Conservation (phyloP, 495 filamentous ascomycete species). For the Podospora appendiculata region DNA sequence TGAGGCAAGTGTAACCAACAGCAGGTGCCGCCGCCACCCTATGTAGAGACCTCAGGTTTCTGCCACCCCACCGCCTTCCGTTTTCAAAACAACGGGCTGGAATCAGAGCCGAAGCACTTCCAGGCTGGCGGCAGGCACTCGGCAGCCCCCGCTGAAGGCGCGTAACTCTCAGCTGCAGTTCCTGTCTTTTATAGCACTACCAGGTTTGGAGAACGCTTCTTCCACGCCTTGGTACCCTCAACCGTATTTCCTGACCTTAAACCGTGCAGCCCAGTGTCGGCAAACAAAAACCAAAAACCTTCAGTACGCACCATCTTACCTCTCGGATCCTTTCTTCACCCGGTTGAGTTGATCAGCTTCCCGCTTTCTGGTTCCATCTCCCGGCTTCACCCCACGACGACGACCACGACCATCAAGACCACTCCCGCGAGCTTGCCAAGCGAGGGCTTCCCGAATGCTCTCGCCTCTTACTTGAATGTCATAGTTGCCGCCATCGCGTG, state of each 20-base stretch:
- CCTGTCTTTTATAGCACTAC: background rate
- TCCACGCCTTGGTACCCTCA: background rate
- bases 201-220: background rate
- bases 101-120: background rate
- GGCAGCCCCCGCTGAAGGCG: background rate
- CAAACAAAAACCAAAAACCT: too few species aligned
- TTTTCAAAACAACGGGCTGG: constrained; percentile 2
- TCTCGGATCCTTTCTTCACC: background rate
- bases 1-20: too few species aligned
- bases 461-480: constrained; percentile 1
- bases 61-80: constrained; percentile 20
- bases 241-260: background rate
- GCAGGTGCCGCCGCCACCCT: too few species aligned
- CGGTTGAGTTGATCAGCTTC: background rate
- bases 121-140: background rate
- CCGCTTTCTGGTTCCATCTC: background rate
- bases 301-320: background rate
- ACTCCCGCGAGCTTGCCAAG: too few species aligned
- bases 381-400: background rate
- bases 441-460: background rate
- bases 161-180: background rate
- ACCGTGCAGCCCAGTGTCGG: background rate
- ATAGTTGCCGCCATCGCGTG: background rate
- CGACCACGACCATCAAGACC: too few species aligned
- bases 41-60: too few species aligned